A percentile compares a stretch with the other conserved stretches of the same genome.
phyloP scores from a whole-genome alignment of 306 rosid species.

The Comarum palustre region DNA sequence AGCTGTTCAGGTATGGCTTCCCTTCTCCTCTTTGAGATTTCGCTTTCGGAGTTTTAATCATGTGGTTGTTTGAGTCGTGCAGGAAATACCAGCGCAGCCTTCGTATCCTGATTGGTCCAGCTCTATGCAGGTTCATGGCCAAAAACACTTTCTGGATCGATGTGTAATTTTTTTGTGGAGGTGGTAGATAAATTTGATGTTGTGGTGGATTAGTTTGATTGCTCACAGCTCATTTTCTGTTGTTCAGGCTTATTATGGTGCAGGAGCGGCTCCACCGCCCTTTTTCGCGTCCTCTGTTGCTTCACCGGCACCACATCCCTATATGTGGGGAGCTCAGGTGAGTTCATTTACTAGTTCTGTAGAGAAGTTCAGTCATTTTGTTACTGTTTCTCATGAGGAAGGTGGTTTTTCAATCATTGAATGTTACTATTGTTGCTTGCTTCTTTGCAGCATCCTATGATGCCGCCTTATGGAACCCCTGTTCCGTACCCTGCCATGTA shows the following conservation, averaged over 20 bases:
- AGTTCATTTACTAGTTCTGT: background rate
- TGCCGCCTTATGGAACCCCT: conserved; percentile 92
- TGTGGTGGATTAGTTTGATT: conserved; percentile 15
- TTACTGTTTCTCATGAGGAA: background rate
- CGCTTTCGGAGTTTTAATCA: conserved; percentile 5
- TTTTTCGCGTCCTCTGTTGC: conserved; percentile 87
- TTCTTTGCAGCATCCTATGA: conserved; percentile 76
- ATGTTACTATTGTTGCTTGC: conserved; percentile 16
- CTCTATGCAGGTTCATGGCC: conserved; percentile 75
- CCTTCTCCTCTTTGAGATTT: background rate
- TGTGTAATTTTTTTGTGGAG: background rate
- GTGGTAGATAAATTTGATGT: background rate
- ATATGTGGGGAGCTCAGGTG: conserved; percentile 97
- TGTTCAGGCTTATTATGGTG: conserved; percentile 84
- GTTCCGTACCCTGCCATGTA: conserved; percentile 89
- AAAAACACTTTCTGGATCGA: conserved; percentile 18
- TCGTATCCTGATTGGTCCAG: conserved; percentile 91
- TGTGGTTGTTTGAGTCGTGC: conserved; percentile 17
- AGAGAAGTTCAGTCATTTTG: background rate
- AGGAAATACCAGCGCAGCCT: conserved; percentile 69
- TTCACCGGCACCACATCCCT: conserved; percentile 84
- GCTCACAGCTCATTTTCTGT: conserved; percentile 30
- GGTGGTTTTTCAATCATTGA: conserved; percentile 2
- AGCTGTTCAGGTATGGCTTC: conserved; percentile 54
- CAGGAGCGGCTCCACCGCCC: conserved; percentile 88